These are phyloP conservation scores for Fusarium subtropicale DNA, from an alignment of 2,329 filamentous ascomycete genomes.

Conservation along the genomic window DNA sequence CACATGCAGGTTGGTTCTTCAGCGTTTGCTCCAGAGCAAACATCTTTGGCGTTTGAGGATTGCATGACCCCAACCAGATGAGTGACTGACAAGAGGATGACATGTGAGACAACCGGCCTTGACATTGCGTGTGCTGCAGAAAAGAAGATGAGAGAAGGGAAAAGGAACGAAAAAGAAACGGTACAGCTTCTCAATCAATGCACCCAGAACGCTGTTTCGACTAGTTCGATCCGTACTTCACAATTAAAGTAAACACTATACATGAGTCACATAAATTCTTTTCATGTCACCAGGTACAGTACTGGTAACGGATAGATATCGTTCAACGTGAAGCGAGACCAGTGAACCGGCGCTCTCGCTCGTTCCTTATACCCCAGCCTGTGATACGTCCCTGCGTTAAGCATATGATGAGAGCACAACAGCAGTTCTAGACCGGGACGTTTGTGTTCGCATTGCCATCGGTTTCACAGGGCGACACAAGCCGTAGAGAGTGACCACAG, in stretches of 20 bases:
- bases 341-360: conserved; percentile 28
- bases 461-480: conserved; percentile 6
- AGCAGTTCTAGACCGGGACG: conserved; percentile 22
- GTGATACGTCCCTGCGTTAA: conserved; percentile 40
- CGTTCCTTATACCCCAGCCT: conserved; percentile 36
- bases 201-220: neutral
- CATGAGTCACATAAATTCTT: conserved; percentile 25
- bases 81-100: neutral
- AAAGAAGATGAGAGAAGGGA: conserved; percentile 18
- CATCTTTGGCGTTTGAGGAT: conserved; percentile 10
- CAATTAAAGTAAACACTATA: conserved; percentile 7
- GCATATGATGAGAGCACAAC: conserved; percentile 2
- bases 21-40: conserved; percentile 30
- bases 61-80: neutral
- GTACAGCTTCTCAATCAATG: neutral
- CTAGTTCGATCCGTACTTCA: conserved; percentile 29
- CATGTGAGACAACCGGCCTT: neutral
- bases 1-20: conserved; percentile 16
- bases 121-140: neutral
- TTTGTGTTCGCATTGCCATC: conserved; percentile 23
- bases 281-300: conserved; percentile 13
- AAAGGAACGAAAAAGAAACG: conserved; percentile 22
- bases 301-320: neutral
- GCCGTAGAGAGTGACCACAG: neutral
- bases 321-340: conserved; percentile 1